A percentile compares a stretch with the other conserved stretches of the same genome.
These are phyloP conservation scores for Boletus huronensis DNA, from an alignment of 768 basidiomycete species.

Conservation along the genomic window DNA sequence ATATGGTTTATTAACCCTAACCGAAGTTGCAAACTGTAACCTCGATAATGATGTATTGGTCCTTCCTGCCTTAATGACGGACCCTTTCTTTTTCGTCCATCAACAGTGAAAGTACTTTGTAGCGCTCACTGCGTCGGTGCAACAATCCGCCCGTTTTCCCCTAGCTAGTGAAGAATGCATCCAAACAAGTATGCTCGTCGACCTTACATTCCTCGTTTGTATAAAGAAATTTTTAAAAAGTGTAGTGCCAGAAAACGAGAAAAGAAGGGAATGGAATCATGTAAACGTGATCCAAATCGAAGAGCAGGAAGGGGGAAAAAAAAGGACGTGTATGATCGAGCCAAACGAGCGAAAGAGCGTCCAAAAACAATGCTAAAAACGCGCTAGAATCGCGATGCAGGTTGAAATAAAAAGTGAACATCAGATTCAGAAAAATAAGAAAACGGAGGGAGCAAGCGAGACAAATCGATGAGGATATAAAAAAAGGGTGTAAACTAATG, in stretches of 20 bases:
- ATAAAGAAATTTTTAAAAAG: neutral
- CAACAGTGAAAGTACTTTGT: no score
- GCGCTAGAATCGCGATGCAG: neutral
- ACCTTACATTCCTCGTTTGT: constrained; percentile 11
- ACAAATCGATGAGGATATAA: constrained; percentile 13
- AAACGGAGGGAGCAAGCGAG: neutral
- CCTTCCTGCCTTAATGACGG: no score
- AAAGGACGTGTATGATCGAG: neutral
- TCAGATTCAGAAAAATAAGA: neutral
- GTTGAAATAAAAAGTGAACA: neutral
- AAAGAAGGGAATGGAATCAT: neutral
- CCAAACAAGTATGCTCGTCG: neutral
- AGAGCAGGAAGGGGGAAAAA: neutral
- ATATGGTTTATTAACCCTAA: rapidly evolving
- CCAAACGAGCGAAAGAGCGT: neutral
- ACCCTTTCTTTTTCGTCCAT: no score
- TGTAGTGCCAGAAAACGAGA: neutral
- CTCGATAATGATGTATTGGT: no score
- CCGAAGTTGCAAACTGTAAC: no score
- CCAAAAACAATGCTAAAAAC: constrained; percentile 16
- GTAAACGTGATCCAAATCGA: neutral
- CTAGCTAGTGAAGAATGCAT: neutral
- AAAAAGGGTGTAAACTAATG: constrained; percentile 2
- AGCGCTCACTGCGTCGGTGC: no score
- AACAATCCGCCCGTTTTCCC: neutral